Evolutionary conservation across 805 yeast genomes (phyloP).

Genomic region (Ogataea methanolica): DNA sequence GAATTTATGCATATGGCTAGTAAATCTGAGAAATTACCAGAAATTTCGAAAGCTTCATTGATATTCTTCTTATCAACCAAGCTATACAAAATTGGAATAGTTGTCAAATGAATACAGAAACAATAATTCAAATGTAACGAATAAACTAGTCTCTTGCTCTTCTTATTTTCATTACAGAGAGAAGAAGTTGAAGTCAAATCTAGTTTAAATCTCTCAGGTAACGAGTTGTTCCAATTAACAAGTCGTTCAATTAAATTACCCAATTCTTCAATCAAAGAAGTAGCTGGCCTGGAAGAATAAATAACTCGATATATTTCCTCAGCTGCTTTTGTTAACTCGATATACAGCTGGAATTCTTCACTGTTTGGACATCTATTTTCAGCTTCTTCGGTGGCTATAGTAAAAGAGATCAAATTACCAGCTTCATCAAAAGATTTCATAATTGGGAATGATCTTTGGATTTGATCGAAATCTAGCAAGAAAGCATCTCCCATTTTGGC

Average conservation of each 20-base stretch:
- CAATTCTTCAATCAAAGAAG: slow-evolving; percentile 11
- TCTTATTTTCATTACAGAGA: not conserved
- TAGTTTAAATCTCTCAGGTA: slow-evolving; percentile 16
- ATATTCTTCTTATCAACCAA: slow-evolving; percentile 16
- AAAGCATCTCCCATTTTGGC: slow-evolving; percentile 25
- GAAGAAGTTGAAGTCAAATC: slow-evolving; percentile 1
- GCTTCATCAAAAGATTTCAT: slow-evolving; percentile 10
- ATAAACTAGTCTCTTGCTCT: slow-evolving; percentile 17
- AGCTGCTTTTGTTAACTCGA: slow-evolving; percentile 17
- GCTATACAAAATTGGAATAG: slow-evolving; percentile 24
- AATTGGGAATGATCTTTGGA: slow-evolving; percentile 16
- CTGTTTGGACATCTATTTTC: not conserved
- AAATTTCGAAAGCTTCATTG: slow-evolving; percentile 7
- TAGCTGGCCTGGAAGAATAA: slow-evolving; percentile 10
- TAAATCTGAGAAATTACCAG: slow-evolving; percentile 16
- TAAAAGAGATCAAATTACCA: slow-evolving; percentile 1
- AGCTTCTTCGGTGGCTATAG: not conserved
- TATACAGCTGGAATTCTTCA: slow-evolving; percentile 17
- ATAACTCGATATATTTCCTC: slow-evolving; percentile 22
- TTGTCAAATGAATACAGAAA: slow-evolving; percentile 26
- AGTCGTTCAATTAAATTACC: slow-evolving; percentile 19
- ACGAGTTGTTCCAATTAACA: slow-evolving; percentile 20
- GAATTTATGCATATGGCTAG: slow-evolving; percentile 24
- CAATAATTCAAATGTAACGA: slow-evolving; percentile 25
- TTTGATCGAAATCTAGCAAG: slow-evolving; percentile 11